Evolutionary conservation across 1,139 yeast genomes (phyloP).

Genomic region (Arxiozyma slooffiae): DNA sequence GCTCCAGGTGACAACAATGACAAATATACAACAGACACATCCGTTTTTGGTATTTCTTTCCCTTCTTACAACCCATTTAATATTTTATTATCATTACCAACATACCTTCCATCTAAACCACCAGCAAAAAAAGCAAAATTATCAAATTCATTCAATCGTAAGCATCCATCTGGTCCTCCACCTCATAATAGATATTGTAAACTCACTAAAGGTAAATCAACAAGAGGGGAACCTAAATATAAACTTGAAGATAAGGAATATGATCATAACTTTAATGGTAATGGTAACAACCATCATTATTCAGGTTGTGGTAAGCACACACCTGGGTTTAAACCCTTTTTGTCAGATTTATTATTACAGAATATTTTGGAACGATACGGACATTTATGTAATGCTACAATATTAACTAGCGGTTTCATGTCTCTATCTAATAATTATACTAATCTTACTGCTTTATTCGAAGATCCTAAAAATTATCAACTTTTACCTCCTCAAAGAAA

Average conservation of each 20-base stretch:
- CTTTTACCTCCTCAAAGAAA: neutral
- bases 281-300: neutral
- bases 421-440: neutral
- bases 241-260: too few relatives aligned
- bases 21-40: neutral
- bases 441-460: neutral
- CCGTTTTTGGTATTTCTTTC: neutral
- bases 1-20: too few relatives aligned
- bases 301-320: neutral
- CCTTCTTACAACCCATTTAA: neutral
- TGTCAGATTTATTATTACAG: constrained; percentile 10
- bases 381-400: constrained; percentile 11
- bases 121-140: neutral
- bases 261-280: neutral
- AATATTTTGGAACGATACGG: constrained; percentile 8
- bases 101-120: neutral
- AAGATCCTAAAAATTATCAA: constrained; percentile 6
- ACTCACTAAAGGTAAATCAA: neutral
- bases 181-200: neutral
- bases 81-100: neutral
- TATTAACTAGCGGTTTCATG: constrained; percentile 14
- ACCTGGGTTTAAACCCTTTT: neutral
- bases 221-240: neutral
- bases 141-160: too few relatives aligned
- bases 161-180: neutral